These are phyloP conservation scores for Paracoccidioides lutzii DNA, from an alignment of 2,329 filamentous ascomycete genomes.

Conservation along the genomic window DNA sequence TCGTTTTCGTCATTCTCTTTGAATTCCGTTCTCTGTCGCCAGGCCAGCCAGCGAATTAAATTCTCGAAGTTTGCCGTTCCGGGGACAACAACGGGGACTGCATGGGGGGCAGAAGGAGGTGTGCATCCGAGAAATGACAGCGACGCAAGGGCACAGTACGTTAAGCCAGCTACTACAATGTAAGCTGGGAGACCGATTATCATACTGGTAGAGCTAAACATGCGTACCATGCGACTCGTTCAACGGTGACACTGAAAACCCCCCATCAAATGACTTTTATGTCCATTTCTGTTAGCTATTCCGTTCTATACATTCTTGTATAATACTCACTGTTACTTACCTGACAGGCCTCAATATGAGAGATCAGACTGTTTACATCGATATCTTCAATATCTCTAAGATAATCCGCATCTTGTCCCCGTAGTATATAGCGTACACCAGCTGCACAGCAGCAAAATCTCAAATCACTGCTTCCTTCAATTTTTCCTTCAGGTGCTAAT, in stretches of 20 bases:
- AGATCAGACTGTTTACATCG: slow-evolving; percentile 54
- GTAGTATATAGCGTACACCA: slow-evolving; percentile 68
- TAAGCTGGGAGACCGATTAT: background rate
- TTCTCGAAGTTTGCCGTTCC: slow-evolving; percentile 22
- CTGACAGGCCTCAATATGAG: slow-evolving; percentile 57
- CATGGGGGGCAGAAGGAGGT: slow-evolving; percentile 21
- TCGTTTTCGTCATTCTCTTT: slow-evolving; percentile 32
- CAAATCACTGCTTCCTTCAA: slow-evolving; percentile 74
- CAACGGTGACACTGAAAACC: slow-evolving; percentile 62
- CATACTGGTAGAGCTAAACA: slow-evolving; percentile 6
- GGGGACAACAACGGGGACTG: slow-evolving; percentile 19
- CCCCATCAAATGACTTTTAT: slow-evolving; percentile 65
- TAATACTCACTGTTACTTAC: slow-evolving; percentile 20
- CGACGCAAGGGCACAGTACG: slow-evolving; percentile 73
- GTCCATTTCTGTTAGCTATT: slow-evolving; percentile 15
- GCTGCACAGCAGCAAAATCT: slow-evolving; percentile 79
- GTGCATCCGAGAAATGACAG: slow-evolving; percentile 61
- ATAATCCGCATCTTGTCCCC: slow-evolving; percentile 46
- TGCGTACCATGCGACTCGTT: slow-evolving; percentile 69
- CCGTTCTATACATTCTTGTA: slow-evolving; percentile 18
- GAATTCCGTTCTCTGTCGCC: slow-evolving; percentile 51
- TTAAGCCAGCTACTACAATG: slow-evolving; percentile 57
- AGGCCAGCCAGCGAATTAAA: slow-evolving; percentile 45
- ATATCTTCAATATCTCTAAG: slow-evolving; percentile 55
- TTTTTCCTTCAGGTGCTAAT: slow-evolving; percentile 43